Percentiles rank a stretch among this genome's conserved stretches.
phyloP scores from a whole-genome alignment of 371 early-diverging fungal genomes.

The Coemansia sp. region DNA sequence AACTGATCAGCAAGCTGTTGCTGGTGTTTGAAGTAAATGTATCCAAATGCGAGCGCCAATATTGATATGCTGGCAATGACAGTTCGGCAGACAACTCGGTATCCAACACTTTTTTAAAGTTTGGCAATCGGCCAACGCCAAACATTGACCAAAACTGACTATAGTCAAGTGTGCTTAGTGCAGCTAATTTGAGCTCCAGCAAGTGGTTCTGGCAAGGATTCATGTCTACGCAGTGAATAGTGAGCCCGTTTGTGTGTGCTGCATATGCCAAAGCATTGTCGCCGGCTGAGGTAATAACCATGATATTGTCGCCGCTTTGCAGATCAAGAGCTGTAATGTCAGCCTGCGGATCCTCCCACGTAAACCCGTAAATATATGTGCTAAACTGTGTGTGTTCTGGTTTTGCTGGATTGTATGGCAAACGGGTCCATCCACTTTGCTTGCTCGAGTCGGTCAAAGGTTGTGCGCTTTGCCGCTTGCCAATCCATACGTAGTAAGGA shows the following conservation, averaged over 20 bases:
- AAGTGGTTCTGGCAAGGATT: slow-evolving; percentile 90
- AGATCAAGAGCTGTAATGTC: slow-evolving; percentile 72
- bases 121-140: slow-evolving; percentile 69
- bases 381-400: slow-evolving; percentile 72
- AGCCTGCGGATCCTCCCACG: slow-evolving; percentile 84
- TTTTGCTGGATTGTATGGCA: slow-evolving; percentile 66
- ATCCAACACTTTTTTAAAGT: slow-evolving; percentile 65
- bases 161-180: slow-evolving; percentile 62
- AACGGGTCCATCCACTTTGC: slow-evolving; percentile 58
- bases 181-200: slow-evolving; percentile 79
- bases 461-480: slow-evolving; percentile 19
- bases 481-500: slow-evolving; percentile 86
- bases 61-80: slow-evolving; percentile 74
- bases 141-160: slow-evolving; percentile 79
- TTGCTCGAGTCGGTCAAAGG: background rate
- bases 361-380: slow-evolving; percentile 84
- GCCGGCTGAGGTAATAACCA: slow-evolving; percentile 85
- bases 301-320: slow-evolving; percentile 66
- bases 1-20: background rate
- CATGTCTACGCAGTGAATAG: slow-evolving; percentile 83
- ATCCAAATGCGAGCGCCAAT: slow-evolving; percentile 67
- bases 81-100: slow-evolving; percentile 71
- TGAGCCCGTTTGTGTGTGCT: slow-evolving; percentile 63
- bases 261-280: slow-evolving; percentile 86
- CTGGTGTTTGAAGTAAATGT: slow-evolving; percentile 8